Base-by-base conservation (phyloP, 169 alveolate species). In the Plasmodium adleri region DNA sequence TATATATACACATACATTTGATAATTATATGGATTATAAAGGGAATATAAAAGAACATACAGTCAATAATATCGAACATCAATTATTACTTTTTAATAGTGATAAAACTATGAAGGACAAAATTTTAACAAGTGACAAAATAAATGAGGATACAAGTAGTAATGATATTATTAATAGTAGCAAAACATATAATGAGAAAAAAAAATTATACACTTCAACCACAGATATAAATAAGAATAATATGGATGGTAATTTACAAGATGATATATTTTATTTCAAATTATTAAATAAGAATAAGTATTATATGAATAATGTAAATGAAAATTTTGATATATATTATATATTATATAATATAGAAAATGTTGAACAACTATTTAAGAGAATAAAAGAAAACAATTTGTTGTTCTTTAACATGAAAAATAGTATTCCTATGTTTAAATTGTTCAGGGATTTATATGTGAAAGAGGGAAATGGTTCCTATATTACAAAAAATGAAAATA, bases 361-460 rank as follows among this genome's bases (percentile, higher is more conserved):
- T 26, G 39, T 62, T 17, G 88, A 75, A 22, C 50, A 20, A 15
- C 6, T 62, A 39, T 75, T 75, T 62, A 75, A 62, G 32, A 63
- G 17, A 62, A 20, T 26, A 50, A 47, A 62, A n/a, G 45, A 75
- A 47, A 54, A 24, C 54, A 24, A 62, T 13, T 17, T 17, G 5
- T 49, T 71, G 22, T 49, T 26, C 26, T 59, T 63, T 22, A 39
- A 56, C 43, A 62, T 20, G 64, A n/a, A 63, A 9, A 43, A 43
- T 32, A 43, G 10, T 75, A 39, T 39, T 39, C 10, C 7, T 39
- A 39, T 39, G 47, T 39, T 39, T 39, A 39, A 5, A 39, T 9
- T 39, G 10, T 39, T 39, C 47, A 39, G 47, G 47, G 47, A 39
- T 39, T 39, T 39, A 39, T 39, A 39, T 39, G 47, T 39, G 47